These are phyloP conservation scores for Apium graveolens DNA, from an alignment of 129 eudicot species.

Conservation along the genomic window DNA sequence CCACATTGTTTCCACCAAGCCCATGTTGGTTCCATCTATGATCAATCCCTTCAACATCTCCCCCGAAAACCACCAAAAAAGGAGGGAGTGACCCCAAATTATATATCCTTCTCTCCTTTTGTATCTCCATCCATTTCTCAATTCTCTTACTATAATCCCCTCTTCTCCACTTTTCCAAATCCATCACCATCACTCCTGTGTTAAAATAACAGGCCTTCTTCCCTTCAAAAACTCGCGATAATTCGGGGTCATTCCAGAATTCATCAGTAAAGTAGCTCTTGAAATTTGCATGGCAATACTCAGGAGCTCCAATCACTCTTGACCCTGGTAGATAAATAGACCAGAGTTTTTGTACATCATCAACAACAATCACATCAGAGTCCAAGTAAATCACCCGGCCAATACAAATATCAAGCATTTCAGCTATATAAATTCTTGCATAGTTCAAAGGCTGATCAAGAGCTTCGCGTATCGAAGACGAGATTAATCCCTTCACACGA, in stretches of 20 bases:
- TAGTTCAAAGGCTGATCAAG: slow-evolving; percentile 89
- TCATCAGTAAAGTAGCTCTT: slow-evolving; percentile 54
- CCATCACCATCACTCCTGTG: slow-evolving; percentile 94
- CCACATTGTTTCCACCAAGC: slow-evolving; percentile 54
- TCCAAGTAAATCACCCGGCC: slow-evolving; percentile 79
- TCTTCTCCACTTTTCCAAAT: slow-evolving; percentile 51
- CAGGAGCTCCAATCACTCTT: slow-evolving; percentile 77
- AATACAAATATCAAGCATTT: slow-evolving; percentile 36
- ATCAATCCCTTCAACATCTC: slow-evolving; percentile 60
- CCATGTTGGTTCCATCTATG: slow-evolving; percentile 95
- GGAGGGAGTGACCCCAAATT: slow-evolving; percentile 72
- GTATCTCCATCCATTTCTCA: slow-evolving; percentile 75
- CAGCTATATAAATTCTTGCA: slow-evolving; percentile 80
- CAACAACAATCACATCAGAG: slow-evolving; percentile 78
- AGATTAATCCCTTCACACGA: slow-evolving; percentile 46
- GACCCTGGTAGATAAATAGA: slow-evolving; percentile 23
- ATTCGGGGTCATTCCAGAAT: slow-evolving; percentile 48
- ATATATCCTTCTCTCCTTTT: slow-evolving; percentile 58
- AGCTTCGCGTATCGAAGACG: slow-evolving; percentile 76
- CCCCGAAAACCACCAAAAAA: slow-evolving; percentile 71
- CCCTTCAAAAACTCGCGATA: slow-evolving; percentile 21
- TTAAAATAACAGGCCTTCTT: slow-evolving; percentile 67
- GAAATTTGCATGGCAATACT: slow-evolving; percentile 84
- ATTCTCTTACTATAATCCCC: slow-evolving; percentile 38
- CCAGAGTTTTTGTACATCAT: slow-evolving; percentile 64